Conservation (phyloP, 1,139 yeast genomes). For the Candida gigantensis region DNA sequence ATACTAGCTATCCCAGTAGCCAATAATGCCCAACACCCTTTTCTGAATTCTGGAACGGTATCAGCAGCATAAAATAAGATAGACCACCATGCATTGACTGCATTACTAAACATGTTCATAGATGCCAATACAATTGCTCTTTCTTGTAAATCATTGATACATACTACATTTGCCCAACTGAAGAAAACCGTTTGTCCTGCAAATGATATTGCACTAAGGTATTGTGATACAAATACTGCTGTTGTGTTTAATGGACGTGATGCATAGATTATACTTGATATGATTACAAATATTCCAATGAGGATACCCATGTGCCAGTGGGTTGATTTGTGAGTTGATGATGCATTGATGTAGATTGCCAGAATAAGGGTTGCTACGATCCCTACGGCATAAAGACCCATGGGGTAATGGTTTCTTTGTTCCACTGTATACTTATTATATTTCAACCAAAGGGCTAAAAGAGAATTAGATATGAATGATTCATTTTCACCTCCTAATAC, state of each 20-base stretch:
- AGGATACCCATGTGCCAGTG: slow-evolving; percentile 46
- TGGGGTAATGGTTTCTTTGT: slow-evolving; percentile 55
- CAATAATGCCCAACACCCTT: slow-evolving; percentile 58
- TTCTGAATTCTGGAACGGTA: slow-evolving; percentile 50
- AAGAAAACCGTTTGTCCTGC: slow-evolving; percentile 61
- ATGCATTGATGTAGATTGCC: slow-evolving; percentile 49
- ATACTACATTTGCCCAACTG: slow-evolving; percentile 61
- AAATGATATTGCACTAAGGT: slow-evolving; percentile 52
- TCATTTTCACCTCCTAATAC: slow-evolving; percentile 62
- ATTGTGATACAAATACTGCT: slow-evolving; percentile 53
- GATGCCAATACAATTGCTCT: slow-evolving; percentile 60
- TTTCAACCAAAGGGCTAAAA: slow-evolving; percentile 54
- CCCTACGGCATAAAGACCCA: slow-evolving; percentile 59
- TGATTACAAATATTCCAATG: slow-evolving; percentile 39
- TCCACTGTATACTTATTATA: slow-evolving; percentile 44
- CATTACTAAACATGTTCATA: slow-evolving; percentile 64
- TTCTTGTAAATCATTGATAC: slow-evolving; percentile 54
- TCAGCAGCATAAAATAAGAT: slow-evolving; percentile 51
- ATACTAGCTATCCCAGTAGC: slow-evolving; percentile 44
- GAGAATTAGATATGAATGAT: slow-evolving; percentile 52
- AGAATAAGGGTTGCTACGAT: slow-evolving; percentile 45
- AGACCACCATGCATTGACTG: slow-evolving; percentile 67
- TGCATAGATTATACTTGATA: slow-evolving; percentile 41
- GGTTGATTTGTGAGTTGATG: too few relatives aligned
- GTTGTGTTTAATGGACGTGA: slow-evolving; percentile 5